Evolutionary conservation across 306 rosid species (phyloP).

Genomic region (Corylus avellana): DNA sequence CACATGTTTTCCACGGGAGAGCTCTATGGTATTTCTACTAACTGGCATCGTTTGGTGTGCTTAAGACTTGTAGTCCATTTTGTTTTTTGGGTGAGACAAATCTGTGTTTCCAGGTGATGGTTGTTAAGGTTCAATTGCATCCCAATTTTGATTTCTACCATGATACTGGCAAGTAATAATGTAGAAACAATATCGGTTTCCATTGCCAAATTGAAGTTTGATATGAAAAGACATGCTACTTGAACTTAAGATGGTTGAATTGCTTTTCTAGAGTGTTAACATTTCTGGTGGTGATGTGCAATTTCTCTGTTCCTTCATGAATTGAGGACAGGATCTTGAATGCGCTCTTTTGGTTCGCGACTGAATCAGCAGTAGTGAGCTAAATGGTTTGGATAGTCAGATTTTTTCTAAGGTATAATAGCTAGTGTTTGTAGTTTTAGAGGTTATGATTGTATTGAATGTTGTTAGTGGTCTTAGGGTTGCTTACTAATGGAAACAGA

Average conservation of each 20-base stretch:
- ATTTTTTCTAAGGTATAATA: not conserved
- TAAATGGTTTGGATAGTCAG: not conserved
- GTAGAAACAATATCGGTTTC: constrained; percentile 7
- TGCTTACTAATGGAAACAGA: not conserved
- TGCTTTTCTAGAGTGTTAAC: constrained; percentile 19
- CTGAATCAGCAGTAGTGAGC: constrained; percentile 25
- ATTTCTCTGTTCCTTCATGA: not conserved
- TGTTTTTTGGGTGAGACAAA: not conserved
- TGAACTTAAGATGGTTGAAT: constrained; percentile 23
- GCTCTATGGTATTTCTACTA: not conserved
- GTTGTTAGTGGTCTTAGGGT: not conserved
- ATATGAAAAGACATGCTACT: constrained; percentile 5
- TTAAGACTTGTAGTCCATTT: not conserved
- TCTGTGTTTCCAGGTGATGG: constrained; percentile 4
- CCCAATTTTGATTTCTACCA: not conserved
- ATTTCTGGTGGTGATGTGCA: constrained; percentile 12
- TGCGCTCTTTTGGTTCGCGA: constrained; percentile 13
- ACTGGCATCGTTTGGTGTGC: not conserved
- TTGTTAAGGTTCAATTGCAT: constrained; percentile 6
- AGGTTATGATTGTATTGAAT: not conserved
- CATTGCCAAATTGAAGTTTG: not conserved
- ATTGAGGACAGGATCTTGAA: constrained; percentile 9
- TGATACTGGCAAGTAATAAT: not conserved
- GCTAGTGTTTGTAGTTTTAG: not conserved
- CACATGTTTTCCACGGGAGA: not conserved